Conservation (phyloP, 139 green algal genomes). For the Chlamydomonas eustigma region DNA sequence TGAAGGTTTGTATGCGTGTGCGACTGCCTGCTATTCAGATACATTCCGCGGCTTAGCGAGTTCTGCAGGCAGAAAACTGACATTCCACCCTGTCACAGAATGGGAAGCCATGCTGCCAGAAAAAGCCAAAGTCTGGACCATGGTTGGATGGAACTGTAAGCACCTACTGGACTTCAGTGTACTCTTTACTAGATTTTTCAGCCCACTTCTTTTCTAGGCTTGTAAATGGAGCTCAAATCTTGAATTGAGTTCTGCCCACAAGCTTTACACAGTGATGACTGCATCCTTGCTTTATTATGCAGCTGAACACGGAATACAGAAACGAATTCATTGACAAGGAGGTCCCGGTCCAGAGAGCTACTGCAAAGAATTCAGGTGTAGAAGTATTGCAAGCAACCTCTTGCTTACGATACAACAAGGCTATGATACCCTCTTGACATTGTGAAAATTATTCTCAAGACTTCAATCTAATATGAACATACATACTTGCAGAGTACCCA, state of each 20-base stretch:
- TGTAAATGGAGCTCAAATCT: neutral
- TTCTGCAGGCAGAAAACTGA: too few species aligned
- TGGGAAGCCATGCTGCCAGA: neutral
- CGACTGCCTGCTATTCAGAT: too few species aligned
- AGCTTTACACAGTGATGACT: neutral
- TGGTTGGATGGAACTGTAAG: neutral
- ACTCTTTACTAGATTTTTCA: neutral
- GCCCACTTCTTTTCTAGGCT: too few species aligned
- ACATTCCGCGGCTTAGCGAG: neutral
- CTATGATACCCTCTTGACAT: too few species aligned
- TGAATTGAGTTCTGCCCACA: neutral
- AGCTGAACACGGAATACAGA: slow-evolving; percentile 8
- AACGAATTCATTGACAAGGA: slow-evolving; percentile 18
- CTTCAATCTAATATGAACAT: too few species aligned
- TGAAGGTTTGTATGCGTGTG: too few species aligned
- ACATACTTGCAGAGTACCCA: too few species aligned
- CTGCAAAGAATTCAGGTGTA: slow-evolving; percentile 2
- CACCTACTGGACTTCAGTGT: neutral
- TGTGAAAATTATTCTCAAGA: too few species aligned
- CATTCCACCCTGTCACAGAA: neutral
- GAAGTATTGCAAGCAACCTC: too few species aligned
- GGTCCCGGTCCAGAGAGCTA: neutral
- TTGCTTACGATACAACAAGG: too few species aligned
- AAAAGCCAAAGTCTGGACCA: neutral
- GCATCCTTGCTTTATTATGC: neutral